Base-by-base conservation (phyloP, 2,329 filamentous ascomycete genomes). In the Sclerotinia glacialis region DNA sequence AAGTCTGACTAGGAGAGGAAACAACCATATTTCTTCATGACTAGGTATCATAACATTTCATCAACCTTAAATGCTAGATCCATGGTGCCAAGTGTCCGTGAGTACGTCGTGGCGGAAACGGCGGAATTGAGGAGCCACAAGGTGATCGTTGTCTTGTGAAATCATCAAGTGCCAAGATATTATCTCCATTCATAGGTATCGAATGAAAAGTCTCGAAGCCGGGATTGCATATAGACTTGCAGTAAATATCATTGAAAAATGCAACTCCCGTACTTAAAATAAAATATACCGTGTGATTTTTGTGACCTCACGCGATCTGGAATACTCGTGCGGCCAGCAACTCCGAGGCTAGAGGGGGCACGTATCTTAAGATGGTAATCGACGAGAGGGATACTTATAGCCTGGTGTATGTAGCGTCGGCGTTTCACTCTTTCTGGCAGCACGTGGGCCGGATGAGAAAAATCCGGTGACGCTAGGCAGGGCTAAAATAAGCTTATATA, bases 71-170 rank as follows among this genome's bases (percentile, higher is more conserved):
- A 60, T 37, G 31, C 2, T 47, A 42, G 56, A 12, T n/a, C 56
- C 21, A 56, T 18, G 21, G 1, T 31, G 21, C n/a, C 28, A 47
- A 60, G 52, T 12, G 21, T 55, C 18, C 28, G 50, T 53, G 28
- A 46, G 44, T 46, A 52, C 28, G 8, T 31, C 2, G 49, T 18
- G 49, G 26, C 26, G 44, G 21, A 53, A 16, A 28, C 55, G 23
- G 40, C 40, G 18, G n/a, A 46, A 46, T 59, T 59, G 55, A 31
- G 55, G 55, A 18, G n/a, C 56, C 56, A 28, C 56, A 47, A n/a
- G 34, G 21, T 34, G 42, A 18, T 60, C 28, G 26, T 34, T 47
- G 42, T 34, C 42, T n/a, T 47, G 18, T 21, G 14, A 28, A 34
- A 23, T 11, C 44, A 47, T 7, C 28, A 59, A 31, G 26, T 18